phyloP scores from a whole-genome alignment of 2,329 filamentous ascomycete species.

The Leptographium radiaticola region DNA sequence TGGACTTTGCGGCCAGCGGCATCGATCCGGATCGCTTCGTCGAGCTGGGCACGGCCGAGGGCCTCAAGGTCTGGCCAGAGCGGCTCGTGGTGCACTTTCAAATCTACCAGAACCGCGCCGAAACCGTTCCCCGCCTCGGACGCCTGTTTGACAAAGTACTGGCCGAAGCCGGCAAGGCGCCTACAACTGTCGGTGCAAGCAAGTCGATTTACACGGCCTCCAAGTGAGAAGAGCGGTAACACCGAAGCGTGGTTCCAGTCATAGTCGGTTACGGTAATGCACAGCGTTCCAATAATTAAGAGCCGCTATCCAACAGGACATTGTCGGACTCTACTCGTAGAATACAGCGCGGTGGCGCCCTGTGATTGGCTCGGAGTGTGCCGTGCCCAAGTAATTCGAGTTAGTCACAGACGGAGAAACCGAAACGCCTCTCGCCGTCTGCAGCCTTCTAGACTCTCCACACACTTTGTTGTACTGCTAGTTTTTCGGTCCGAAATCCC shows the following conservation, averaged over 20 bases:
- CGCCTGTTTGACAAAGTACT: conserved; percentile 35
- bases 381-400: no score
- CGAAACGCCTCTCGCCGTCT: no score
- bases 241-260: neutral
- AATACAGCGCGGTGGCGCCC: no score
- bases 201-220: neutral
- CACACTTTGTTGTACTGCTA: no score
- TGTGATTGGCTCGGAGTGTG: no score
- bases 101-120: conserved; percentile 46
- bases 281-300: no score
- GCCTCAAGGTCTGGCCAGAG: conserved; percentile 26
- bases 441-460: no score
- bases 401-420: no score
- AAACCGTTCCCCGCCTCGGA: conserved; percentile 44
- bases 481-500: no score
- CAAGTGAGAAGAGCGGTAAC: neutral
- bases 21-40: conserved; percentile 25
- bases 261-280: neutral
- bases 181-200: neutral
- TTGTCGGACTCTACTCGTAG: neutral
- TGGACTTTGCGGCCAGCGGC: conserved; percentile 54
- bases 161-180: conserved; percentile 8
- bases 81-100: conserved; percentile 41
- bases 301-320: no score
- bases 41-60: conserved; percentile 26